These are phyloP conservation scores for Tricholoma saponaceum DNA, from an alignment of 768 basidiomycete genomes.

Conservation along the genomic window DNA sequence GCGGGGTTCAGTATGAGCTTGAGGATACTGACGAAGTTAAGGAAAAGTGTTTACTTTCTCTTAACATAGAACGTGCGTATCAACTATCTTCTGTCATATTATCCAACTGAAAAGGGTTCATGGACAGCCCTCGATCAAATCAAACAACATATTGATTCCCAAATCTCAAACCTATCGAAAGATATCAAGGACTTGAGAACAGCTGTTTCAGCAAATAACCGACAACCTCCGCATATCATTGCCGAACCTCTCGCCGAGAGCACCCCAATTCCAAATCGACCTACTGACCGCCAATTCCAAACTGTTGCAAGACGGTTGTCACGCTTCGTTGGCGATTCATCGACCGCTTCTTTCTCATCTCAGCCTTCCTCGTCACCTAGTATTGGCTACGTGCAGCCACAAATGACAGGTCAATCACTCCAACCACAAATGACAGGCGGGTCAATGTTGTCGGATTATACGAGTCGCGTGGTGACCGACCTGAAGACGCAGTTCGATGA, in stretches of 20 bases:
- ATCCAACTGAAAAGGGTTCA: conserved; percentile 1
- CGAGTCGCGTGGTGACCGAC: conserved; percentile 70
- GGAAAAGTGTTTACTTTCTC: conserved; percentile 80
- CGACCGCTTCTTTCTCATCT: conserved; percentile 21
- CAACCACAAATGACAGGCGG: conserved; percentile 72
- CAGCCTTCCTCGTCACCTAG: conserved; percentile 21
- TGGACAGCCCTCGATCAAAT: conserved; percentile 90
- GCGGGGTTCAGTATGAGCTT: conserved; percentile 92
- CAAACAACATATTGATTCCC: conserved; percentile 94
- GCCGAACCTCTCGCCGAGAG: conserved; percentile 59
- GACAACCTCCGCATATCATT: conserved; percentile 47
- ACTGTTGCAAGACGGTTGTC: conserved; percentile 71
- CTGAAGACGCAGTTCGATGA: conserved; percentile 93
- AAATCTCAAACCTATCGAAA: conserved; percentile 79
- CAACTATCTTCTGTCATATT: neutral
- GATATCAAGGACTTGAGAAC: conserved; percentile 88
- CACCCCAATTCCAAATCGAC: conserved; percentile 61
- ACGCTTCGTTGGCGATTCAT: conserved; percentile 53
- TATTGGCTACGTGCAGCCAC: conserved; percentile 40
- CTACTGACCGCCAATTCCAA: conserved; percentile 72
- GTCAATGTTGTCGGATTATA: conserved; percentile 71
- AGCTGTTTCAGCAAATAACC: conserved; percentile 51
- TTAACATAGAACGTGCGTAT: conserved; percentile 94
- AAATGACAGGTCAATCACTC: conserved; percentile 66
- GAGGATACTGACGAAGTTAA: conserved; percentile 93